Conservation (phyloP, 192 early-diverging fungal species). For the Backusella macrospora region DNA sequence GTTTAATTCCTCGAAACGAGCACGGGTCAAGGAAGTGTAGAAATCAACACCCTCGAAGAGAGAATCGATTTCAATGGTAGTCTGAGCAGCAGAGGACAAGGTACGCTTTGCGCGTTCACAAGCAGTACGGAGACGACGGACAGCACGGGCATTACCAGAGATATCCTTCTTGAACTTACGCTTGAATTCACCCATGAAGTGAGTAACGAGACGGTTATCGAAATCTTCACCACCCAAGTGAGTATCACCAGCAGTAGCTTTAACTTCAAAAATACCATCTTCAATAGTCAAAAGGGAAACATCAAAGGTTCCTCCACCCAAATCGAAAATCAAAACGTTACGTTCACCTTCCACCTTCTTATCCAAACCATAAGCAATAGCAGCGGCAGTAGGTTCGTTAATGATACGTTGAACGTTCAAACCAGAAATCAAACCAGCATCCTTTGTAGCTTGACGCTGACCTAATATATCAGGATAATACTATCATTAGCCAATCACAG, state of each 20-base stretch:
- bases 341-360: constrained; percentile 87
- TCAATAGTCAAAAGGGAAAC: constrained; percentile 94
- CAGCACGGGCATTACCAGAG: constrained; percentile 82
- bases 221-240: too few species aligned
- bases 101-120: too few species aligned
- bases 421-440: constrained; percentile 90
- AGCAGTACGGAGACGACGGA: constrained; percentile 95
- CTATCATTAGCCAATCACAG: background rate
- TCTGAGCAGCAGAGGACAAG: constrained; percentile 90
- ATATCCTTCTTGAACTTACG: constrained; percentile 96
- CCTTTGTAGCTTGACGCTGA: constrained; percentile 97
- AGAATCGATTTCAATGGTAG: constrained; percentile 94
- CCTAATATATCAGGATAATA: background rate
- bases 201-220: too few species aligned
- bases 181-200: constrained; percentile 96
- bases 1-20: constrained; percentile 98
- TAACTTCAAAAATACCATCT: too few species aligned
- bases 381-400: constrained; percentile 97
- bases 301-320: constrained; percentile 97
- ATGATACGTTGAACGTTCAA: constrained; percentile 96
- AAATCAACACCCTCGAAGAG: constrained; percentile 96
- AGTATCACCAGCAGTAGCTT: too few species aligned
- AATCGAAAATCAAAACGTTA: constrained; percentile 96
- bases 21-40: constrained; percentile 97
- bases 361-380: constrained; percentile 96